Base-by-base conservation (phyloP, 2,329 filamentous ascomycete species). In the Aspergillus luchuensis region DNA sequence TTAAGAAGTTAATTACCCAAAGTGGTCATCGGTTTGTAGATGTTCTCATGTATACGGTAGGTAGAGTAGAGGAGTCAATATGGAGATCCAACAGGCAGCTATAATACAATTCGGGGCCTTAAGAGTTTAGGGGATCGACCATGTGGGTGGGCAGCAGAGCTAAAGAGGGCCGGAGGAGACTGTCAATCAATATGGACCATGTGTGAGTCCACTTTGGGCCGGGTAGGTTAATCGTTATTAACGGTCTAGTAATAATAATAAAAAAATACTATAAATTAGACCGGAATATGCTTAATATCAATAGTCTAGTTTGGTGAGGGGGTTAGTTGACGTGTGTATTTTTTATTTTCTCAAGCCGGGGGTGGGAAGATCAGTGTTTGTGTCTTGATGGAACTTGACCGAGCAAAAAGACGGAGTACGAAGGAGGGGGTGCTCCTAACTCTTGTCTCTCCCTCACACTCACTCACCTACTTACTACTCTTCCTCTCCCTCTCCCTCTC, bases 141-240 rank as follows among this genome's bases (percentile, higher is more conserved):
- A 56, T 47, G 53, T 56, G 53, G 53, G 41, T 47, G 53, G 25
- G 25, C 25, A 25, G 25, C 25, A 30, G 47, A 50, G 25, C 23
- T 30, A 49, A 49, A 49, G 45, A 23, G 21, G 39, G 52, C 25
- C 38, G 38, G 52, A 55, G 28, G 21, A 41, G 39, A 45, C 52
- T 21, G 38, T 55, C 52, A 55, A 55, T 43, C 52, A 55, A 53
- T 53, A 21, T 33, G 36, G 30, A 56, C 53, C 53, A 56, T 56
- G 53, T 56, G 53, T 56, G 53, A 56, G 41, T 56, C 53, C 53
- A 56, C 53, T 56, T 56, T 33, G 17, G 41, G 11, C 33, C 41
- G n/a, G 51, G 51, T 53, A 53, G 51, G 51, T 53, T 53, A 25
- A 39, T 53, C 51, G 19, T 41, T 30, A 30, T 23, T 25, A 43